Conservation (phyloP, 495 filamentous ascomycete genomes). For the Penicillium alfredii region DNA sequence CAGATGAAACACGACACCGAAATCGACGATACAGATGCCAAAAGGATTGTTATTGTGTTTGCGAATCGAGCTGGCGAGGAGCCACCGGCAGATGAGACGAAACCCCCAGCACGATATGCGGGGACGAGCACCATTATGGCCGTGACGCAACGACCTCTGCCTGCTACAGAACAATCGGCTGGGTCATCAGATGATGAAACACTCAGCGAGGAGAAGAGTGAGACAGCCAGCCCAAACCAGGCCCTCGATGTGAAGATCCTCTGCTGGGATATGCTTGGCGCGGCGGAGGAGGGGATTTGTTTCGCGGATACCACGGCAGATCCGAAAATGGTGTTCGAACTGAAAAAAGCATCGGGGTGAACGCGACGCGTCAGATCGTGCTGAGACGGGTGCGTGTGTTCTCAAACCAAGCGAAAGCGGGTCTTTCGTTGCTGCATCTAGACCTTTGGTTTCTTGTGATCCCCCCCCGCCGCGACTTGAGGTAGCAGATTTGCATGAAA, state of each 20-base stretch:
- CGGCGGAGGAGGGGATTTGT: slow-evolving; percentile 40
- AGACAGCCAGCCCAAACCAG: slow-evolving; percentile 7
- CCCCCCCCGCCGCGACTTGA: too few species aligned
- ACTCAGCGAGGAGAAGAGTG: slow-evolving; percentile 7
- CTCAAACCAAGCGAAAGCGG: not conserved
- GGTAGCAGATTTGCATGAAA: too few species aligned
- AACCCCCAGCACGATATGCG: slow-evolving; percentile 54
- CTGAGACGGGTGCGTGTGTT: too few species aligned
- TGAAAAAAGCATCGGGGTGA: slow-evolving; percentile 14
- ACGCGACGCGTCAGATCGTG: slow-evolving; percentile 8
- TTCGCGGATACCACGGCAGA: slow-evolving; percentile 44
- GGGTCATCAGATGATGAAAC: slow-evolving; percentile 15
- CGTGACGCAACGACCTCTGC: slow-evolving; percentile 43
- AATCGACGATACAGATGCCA: slow-evolving; percentile 18
- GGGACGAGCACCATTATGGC: slow-evolving; percentile 81
- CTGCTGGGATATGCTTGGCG: slow-evolving; percentile 44
- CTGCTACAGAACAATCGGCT: slow-evolving; percentile 22
- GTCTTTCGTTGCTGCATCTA: too few species aligned
- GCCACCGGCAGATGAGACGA: slow-evolving; percentile 43
- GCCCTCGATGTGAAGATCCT: slow-evolving; percentile 38
- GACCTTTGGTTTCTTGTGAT: not conserved
- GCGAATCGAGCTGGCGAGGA: slow-evolving; percentile 77
- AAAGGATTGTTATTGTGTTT: slow-evolving; percentile 70
- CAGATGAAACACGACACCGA: slow-evolving; percentile 40
- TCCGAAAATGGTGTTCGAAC: slow-evolving; percentile 38